Conservation (phyloP, 2,329 filamentous ascomycete genomes). For the Penicillium expansum region DNA sequence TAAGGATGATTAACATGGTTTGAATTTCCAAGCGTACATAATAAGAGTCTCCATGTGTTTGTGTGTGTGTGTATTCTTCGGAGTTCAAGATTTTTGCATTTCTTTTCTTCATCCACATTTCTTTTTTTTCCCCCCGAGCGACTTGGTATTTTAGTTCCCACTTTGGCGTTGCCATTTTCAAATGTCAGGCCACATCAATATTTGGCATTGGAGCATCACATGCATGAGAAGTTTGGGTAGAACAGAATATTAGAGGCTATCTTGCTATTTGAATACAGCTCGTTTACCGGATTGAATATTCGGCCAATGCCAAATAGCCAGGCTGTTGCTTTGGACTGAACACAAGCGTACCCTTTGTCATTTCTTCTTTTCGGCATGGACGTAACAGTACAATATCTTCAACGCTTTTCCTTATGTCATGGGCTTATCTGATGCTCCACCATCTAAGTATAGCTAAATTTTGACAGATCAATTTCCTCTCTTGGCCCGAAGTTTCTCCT, state of each 20-base stretch:
- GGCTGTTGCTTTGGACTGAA: neutral
- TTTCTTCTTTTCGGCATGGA: neutral
- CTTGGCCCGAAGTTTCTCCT: neutral
- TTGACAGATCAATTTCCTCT: neutral
- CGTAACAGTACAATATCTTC: constrained; percentile 1
- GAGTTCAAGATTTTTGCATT: constrained; percentile 14
- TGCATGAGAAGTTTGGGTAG: neutral
- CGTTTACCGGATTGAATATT: neutral
- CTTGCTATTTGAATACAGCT: neutral
- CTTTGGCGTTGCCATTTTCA: neutral
- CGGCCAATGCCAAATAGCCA: neutral
- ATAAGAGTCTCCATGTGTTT: constrained; percentile 19
- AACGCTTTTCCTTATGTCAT: neutral
- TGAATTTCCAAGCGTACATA: constrained; percentile 23
- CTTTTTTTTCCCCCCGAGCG: constrained; percentile 13
- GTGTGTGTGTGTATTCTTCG: constrained; percentile 11
- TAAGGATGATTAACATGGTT: constrained; percentile 32
- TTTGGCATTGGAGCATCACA: neutral
- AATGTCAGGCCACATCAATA: neutral
- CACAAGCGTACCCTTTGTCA: neutral
- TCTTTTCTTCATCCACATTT: neutral
- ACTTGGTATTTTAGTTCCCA: constrained; percentile 15
- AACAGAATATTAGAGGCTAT: neutral
- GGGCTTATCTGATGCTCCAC: neutral
- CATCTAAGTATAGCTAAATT: neutral